Conservation (phyloP, 768 basidiomycete species). For the Leccinum sublutescens region DNA sequence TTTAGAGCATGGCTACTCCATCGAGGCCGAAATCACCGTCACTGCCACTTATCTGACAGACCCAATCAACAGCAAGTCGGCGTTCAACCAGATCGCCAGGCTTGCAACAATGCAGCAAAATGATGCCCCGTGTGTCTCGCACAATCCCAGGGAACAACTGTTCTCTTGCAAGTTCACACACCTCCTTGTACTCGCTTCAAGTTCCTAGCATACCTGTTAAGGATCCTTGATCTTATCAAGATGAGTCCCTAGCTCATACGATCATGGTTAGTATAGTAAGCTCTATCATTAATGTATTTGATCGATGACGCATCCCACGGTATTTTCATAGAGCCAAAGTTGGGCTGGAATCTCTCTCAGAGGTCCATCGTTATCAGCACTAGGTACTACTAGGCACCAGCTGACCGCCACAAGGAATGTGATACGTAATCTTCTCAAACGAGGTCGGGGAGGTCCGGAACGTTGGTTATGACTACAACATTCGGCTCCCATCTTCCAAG, state of each 20-base stretch:
- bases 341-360: neutral
- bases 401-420: slow-evolving; percentile 12
- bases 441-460: neutral
- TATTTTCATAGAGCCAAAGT: neutral
- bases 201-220: neutral
- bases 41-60: neutral
- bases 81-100: slow-evolving; percentile 1
- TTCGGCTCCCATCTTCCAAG: slow-evolving; percentile 4
- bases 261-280: neutral
- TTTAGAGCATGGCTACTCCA: neutral
- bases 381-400: neutral
- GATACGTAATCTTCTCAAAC: neutral
- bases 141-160: neutral
- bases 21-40: neutral
- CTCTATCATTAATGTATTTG: neutral
- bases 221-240: neutral
- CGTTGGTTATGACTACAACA: neutral
- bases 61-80: neutral
- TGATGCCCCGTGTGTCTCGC: neutral
- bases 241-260: neutral
- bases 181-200: neutral
- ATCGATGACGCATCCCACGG: neutral
- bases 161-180: neutral
- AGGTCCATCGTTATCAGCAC: neutral
- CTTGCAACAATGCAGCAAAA: neutral